phyloP scores from a whole-genome alignment of 192 early-diverging fungal genomes.

The Coemansia furcata region DNA sequence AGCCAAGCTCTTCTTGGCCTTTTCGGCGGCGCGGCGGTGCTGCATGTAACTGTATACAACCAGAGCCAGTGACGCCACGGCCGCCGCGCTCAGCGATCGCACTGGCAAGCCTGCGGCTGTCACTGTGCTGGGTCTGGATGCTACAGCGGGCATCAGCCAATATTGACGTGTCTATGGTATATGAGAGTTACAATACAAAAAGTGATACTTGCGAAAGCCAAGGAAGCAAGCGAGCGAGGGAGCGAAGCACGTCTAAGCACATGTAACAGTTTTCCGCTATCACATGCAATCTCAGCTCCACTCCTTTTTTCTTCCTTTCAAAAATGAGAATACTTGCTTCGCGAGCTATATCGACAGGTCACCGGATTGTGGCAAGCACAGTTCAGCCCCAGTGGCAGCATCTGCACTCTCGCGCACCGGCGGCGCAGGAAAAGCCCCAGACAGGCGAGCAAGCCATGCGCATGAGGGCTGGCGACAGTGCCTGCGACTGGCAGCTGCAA shows the following conservation, averaged over 20 bases:
- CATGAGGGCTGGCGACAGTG: background rate
- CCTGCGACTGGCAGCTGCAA: slow-evolving; percentile 26
- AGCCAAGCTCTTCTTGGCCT: slow-evolving; percentile 47
- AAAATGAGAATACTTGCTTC: too few species aligned
- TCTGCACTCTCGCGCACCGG: slow-evolving; percentile 13
- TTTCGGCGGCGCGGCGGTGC: slow-evolving; percentile 39
- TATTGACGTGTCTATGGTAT: background rate
- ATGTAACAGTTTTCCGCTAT: background rate
- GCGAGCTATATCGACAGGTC: too few species aligned
- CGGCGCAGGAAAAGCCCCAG: background rate
- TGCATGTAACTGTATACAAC: slow-evolving; percentile 49
- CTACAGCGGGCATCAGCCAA: slow-evolving; percentile 15
- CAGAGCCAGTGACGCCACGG: slow-evolving; percentile 27
- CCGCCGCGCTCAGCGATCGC: slow-evolving; percentile 37
- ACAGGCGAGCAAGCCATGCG: background rate
- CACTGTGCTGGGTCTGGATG: slow-evolving; percentile 1
- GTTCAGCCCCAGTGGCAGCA: background rate
- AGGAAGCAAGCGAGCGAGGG: background rate
- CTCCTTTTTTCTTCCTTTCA: too few species aligned
- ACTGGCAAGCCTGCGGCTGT: slow-evolving; percentile 24
- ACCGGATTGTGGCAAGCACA: too few species aligned
- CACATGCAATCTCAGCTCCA: too few species aligned
- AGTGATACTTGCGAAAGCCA: background rate
- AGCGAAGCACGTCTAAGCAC: background rate
- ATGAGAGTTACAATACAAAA: background rate